phyloP scores from a whole-genome alignment of 805 yeast species.

The Metahyphopichia silvanorum region DNA sequence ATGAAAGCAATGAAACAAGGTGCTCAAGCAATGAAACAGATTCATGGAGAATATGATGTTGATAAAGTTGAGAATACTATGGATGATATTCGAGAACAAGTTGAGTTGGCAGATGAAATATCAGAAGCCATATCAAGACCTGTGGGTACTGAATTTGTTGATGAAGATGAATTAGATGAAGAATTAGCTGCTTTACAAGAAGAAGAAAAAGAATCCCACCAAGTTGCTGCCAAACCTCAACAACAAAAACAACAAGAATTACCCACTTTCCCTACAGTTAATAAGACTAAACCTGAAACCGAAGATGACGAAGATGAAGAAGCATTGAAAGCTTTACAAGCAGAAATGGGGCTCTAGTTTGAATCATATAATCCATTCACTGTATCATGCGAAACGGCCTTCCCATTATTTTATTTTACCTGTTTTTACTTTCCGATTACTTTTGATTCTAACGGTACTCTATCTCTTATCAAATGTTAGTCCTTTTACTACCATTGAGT shows the following conservation, averaged over 20 bases:
- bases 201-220: slow-evolving; percentile 57
- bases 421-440: no score
- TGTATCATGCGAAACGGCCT: no score
- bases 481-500: no score
- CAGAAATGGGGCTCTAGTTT: slow-evolving; percentile 84
- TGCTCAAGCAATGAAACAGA: slow-evolving; percentile 92
- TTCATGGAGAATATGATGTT: slow-evolving; percentile 90
- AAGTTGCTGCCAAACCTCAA: slow-evolving; percentile 11
- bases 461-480: no score
- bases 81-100: slow-evolving; percentile 98
- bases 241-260: slow-evolving; percentile 28
- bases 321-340: slow-evolving; percentile 76
- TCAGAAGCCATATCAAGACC: slow-evolving; percentile 96
- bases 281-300: slow-evolving; percentile 37
- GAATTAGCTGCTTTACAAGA: slow-evolving; percentile 87
- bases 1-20: slow-evolving; percentile 99
- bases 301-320: slow-evolving; percentile 79
- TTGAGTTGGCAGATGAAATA: slow-evolving; percentile 90
- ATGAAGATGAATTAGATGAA: slow-evolving; percentile 92
- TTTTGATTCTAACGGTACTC: no score
- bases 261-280: slow-evolving; percentile 46
- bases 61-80: slow-evolving; percentile 96
- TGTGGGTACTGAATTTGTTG: slow-evolving; percentile 74
- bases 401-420: no score
- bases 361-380: no score